Percentiles rank a stretch among this genome's conserved stretches.
phyloP scores from a whole-genome alignment of 768 basidiomycete species.

The Leccinum incarnatum region DNA sequence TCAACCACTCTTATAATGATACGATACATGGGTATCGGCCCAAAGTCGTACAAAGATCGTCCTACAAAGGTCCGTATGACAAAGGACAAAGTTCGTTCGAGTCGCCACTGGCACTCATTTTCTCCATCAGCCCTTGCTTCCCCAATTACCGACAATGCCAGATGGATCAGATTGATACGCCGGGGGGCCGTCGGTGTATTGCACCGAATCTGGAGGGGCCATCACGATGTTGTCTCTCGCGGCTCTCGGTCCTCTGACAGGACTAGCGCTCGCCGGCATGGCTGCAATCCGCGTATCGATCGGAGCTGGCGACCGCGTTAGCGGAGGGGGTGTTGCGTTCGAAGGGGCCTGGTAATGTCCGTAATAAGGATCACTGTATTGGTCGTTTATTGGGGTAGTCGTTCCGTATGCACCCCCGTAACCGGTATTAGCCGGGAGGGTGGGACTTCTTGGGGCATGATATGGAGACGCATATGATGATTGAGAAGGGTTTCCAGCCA shows the following conservation, averaged over 20 bases:
- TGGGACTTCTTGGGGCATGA: constrained; percentile 13
- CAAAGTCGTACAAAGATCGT: constrained; percentile 11
- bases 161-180: constrained; percentile 58
- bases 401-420: constrained; percentile 59
- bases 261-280: constrained; percentile 32
- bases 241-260: constrained; percentile 43
- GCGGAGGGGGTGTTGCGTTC: constrained; percentile 29
- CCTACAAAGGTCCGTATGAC: constrained; percentile 18
- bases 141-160: constrained; percentile 53
- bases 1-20: constrained; percentile 3
- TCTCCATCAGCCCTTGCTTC: constrained; percentile 33
- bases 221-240: constrained; percentile 29
- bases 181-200: constrained; percentile 58
- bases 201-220: constrained; percentile 20
- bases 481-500: constrained; percentile 14
- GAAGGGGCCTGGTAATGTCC: constrained; percentile 18
- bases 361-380: constrained; percentile 30
- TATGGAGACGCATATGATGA: constrained; percentile 17
- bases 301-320: constrained; percentile 35
- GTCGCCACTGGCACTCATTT: not conserved
- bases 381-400: constrained; percentile 38
- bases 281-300: constrained; percentile 38
- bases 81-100: not conserved
- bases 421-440: constrained; percentile 41
- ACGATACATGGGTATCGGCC: constrained; percentile 26